Percentiles rank a stretch among this genome's conserved stretches.
Conservation (phyloP, 2,329 filamentous ascomycete species). For the Alternaria arbusti region DNA sequence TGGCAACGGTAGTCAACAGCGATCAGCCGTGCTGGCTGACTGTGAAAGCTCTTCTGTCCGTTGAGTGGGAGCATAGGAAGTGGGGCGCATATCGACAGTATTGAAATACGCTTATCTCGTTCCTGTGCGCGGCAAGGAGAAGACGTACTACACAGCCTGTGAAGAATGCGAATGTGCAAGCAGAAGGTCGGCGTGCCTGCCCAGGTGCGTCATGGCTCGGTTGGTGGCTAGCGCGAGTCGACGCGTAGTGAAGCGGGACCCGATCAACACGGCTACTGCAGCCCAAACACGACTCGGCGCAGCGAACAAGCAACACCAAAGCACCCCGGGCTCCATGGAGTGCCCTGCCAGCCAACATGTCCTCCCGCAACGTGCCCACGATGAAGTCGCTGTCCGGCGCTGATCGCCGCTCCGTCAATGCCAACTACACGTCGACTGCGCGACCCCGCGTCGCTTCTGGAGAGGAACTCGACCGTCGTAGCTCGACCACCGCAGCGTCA, state of each 20-base stretch:
- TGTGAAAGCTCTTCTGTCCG: no score
- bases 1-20: no score
- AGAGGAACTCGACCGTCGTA: constrained; percentile 40
- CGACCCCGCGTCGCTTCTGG: constrained; percentile 47
- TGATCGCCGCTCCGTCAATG: constrained; percentile 42
- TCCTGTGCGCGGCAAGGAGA: no score
- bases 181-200: no score
- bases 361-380: constrained; percentile 39
- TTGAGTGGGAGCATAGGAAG: no score
- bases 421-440: constrained; percentile 39
- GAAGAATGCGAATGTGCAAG: no score
- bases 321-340: constrained; percentile 33
- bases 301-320: constrained; percentile 26
- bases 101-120: no score
- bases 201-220: constrained; percentile 26
- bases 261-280: constrained; percentile 25
- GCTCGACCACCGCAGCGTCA: constrained; percentile 29
- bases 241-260: constrained; percentile 20
- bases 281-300: constrained; percentile 23
- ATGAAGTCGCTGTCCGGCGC: constrained; percentile 37
- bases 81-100: no score
- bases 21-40: no score
- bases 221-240: constrained; percentile 20
- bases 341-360: constrained; percentile 34
- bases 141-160: no score